Conservation (phyloP, 306 rosid species). For the Morella rubra region DNA sequence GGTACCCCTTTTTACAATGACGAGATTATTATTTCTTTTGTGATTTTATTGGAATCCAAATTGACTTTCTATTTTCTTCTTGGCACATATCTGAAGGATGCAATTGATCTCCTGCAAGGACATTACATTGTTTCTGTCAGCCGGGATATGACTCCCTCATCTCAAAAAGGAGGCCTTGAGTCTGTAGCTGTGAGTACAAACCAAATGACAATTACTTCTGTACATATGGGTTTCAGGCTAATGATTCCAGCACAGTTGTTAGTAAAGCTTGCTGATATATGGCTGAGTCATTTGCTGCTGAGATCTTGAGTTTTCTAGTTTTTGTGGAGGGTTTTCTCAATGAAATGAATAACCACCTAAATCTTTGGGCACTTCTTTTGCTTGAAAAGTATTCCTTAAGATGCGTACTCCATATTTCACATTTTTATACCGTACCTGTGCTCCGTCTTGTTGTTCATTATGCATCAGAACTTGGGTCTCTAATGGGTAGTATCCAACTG, state of each 20-base stretch:
- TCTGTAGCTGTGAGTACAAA: slow-evolving; percentile 81
- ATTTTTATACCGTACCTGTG: not conserved
- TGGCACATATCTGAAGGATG: slow-evolving; percentile 59
- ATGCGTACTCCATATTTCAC: not conserved
- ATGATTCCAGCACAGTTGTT: slow-evolving; percentile 7
- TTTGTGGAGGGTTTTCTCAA: slow-evolving; percentile 12
- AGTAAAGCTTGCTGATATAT: slow-evolving; percentile 8
- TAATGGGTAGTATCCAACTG: not conserved
- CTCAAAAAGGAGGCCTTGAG: slow-evolving; percentile 88
- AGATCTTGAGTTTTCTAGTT: slow-evolving; percentile 19
- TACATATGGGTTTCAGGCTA: slow-evolving; percentile 10
- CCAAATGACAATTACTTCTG: slow-evolving; percentile 17
- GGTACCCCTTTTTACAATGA: slow-evolving; percentile 7
- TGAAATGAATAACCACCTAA: not conserved
- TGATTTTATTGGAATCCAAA: slow-evolving; percentile 12
- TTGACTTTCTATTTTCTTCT: slow-evolving; percentile 27
- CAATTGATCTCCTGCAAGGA: slow-evolving; percentile 98
- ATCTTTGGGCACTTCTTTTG: not conserved
- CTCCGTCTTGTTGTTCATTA: not conserved
- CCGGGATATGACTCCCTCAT: slow-evolving; percentile 62
- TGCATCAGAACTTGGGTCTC: not conserved
- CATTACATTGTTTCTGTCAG: slow-evolving; percentile 85
- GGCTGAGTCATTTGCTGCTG: slow-evolving; percentile 3
- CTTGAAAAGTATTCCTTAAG: not conserved
- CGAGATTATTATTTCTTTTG: slow-evolving; percentile 11